Evolutionary conservation across 805 yeast genomes (phyloP), one percentile per base, ranked within the genome.

Genomic region (Crinitomyces ghanaensis): DNA sequence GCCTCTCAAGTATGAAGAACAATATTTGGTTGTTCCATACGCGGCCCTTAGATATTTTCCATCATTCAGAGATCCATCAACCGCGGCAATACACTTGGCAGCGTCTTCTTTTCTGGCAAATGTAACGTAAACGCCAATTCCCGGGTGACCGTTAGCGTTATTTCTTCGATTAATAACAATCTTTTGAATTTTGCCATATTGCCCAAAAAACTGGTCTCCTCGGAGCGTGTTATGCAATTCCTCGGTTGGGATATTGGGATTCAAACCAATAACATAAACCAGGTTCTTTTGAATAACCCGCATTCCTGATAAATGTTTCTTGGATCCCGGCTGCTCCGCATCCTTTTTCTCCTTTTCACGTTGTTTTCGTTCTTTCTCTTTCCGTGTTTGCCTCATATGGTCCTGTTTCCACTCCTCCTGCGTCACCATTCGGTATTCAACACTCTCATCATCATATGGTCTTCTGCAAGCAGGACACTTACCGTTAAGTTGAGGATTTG

Each of bases 401-500:
- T 84, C 93, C 41, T 71, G 60, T 47, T 78, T 83, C 69, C 76
- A 70, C 50, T 91, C 98, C 47, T 91, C 98, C 6, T 88, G 70
- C 2, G 91, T 71, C 33, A 91, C 66, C 31, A 75, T 71, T 41
- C 74, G 78, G 58, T 86, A 91, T 54, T 84, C 94, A 18, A 91
- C 95, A 39, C 75, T 74, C 43, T 83, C 93, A 52, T 91, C 98
- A 44, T 85, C 95, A 55, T 91, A 91, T 15, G 77, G 70, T 40
- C 98, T 67, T 53, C 99, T 80, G 59, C 99, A 91, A 2, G 94
- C 97, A 2, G 99, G 99, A 61, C 99, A 91, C 45, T 84, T 73
- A 2, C 96, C 97, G 54, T 86, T 86, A 42, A 88, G 63, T 54
- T 91, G 95, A 2, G 96, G 96, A 48, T 88, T 88, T 44, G 84